phyloP scores from a whole-genome alignment of 2,329 filamentous ascomycete species.

The Colletotrichum truncatum region DNA sequence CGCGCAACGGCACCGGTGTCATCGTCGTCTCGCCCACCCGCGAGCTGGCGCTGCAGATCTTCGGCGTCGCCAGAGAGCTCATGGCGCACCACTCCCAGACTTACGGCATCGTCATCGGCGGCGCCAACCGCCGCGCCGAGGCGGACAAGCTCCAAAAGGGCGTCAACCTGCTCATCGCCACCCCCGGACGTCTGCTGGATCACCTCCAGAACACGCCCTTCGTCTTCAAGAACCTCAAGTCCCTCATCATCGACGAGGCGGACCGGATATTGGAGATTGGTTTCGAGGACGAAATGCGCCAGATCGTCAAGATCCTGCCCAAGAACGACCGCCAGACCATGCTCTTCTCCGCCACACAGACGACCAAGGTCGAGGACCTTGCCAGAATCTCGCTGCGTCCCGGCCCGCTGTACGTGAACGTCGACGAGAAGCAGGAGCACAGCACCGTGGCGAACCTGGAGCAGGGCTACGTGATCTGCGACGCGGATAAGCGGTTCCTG shows the following conservation, averaged over 20 bases:
- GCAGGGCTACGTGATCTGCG: conserved; percentile 94
- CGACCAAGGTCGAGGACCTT: conserved; percentile 97
- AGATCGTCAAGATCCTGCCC: conserved; percentile 94
- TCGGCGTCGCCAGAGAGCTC: conserved; percentile 91
- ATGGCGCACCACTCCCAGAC: conserved; percentile 95
- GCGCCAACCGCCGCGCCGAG: conserved; percentile 89
- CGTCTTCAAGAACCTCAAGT: conserved; percentile 90
- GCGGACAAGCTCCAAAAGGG: conserved; percentile 94
- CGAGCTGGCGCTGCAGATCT: conserved; percentile 95
- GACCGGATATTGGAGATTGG: conserved; percentile 96
- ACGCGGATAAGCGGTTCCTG: conserved; percentile 92
- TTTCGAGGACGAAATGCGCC: conserved; percentile 98
- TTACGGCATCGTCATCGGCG: conserved; percentile 95
- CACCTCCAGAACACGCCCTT: conserved; percentile 95
- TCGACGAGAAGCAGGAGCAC: conserved; percentile 88
- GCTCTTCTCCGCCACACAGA: conserved; percentile 99
- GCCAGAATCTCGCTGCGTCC: conserved; percentile 91
- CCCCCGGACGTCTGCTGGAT: conserved; percentile 90
- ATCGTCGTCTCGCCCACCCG: conserved; percentile 93
- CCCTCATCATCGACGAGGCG: conserved; percentile 94
- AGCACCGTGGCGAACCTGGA: conserved; percentile 94
- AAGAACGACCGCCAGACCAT: conserved; percentile 90
- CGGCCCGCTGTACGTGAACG: conserved; percentile 95
- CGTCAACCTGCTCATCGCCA: conserved; percentile 93
- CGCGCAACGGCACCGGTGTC: conserved; percentile 90